Evolutionary conservation across 257 asterid genomes (phyloP).

Genomic region (Lantana camara): DNA sequence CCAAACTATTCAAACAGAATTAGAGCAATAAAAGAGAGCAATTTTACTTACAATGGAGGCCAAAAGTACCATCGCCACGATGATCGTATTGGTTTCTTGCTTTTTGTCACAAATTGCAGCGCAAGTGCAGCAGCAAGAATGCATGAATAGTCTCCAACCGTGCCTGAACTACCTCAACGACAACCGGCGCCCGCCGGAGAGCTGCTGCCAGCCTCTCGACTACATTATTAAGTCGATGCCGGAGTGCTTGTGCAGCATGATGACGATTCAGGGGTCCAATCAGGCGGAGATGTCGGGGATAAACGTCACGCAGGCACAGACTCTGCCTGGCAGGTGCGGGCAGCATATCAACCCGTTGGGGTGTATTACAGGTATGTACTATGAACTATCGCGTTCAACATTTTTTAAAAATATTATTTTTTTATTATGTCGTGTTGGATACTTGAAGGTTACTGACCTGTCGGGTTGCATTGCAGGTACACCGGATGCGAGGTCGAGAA

Average conservation of each 20-base stretch:
- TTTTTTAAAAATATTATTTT: no score
- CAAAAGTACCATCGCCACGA: conserved; percentile 16
- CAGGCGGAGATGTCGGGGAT: conserved; percentile 72
- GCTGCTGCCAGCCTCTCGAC: conserved; percentile 67
- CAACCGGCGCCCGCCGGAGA: conserved; percentile 53
- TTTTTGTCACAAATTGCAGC: conserved; percentile 29
- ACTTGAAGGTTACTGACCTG: conserved; percentile 69
- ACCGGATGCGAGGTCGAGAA: conserved; percentile 36
- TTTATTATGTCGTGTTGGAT: no score
- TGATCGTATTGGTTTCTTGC: conserved; percentile 26
- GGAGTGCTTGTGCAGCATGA: conserved; percentile 72
- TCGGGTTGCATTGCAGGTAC: conserved; percentile 80
- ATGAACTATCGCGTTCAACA: no score
- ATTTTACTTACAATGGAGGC: conserved; percentile 21
- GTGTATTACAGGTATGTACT: conserved; percentile 58
- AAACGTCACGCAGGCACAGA: conserved; percentile 62
- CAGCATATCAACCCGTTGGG: conserved; percentile 80
- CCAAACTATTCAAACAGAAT: not conserved
- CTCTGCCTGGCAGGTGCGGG: conserved; percentile 80
- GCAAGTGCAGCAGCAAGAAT: conserved; percentile 49
- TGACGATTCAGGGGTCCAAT: conserved; percentile 64
- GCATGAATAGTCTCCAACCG: conserved; percentile 62
- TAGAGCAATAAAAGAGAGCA: not conserved
- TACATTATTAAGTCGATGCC: conserved; percentile 60
- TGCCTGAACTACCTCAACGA: conserved; percentile 63